phyloP scores from a whole-genome alignment of 331 rosid genomes.

The Stylosanthes scabra region DNA sequence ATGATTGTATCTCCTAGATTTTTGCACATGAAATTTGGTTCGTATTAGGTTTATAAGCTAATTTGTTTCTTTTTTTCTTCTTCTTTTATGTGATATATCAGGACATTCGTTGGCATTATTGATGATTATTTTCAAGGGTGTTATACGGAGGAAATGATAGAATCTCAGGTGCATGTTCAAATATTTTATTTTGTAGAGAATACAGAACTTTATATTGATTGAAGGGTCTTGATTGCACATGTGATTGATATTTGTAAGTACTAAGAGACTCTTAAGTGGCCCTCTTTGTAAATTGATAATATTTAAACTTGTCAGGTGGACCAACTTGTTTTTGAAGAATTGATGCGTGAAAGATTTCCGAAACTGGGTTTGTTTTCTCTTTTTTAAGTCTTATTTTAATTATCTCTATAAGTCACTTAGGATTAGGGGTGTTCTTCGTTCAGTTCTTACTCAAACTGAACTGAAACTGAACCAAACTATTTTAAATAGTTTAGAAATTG shows the following conservation, averaged over 20 bases:
- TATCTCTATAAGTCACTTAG: conserved; percentile 28
- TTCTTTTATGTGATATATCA: conserved; percentile 40
- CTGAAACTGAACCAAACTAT: too few relatives aligned
- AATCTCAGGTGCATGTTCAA: conserved; percentile 77
- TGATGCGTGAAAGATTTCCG: conserved; percentile 90
- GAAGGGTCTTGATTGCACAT: conserved; percentile 10
- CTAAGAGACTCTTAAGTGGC: conserved; percentile 12
- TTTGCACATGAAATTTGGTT: conserved; percentile 7
- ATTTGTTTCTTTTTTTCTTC: conserved; percentile 7
- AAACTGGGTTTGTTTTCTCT: conserved; percentile 74
- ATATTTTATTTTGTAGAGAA: conserved; percentile 11
- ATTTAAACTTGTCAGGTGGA: conserved; percentile 80
- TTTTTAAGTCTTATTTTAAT: conserved; percentile 27
- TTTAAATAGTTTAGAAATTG: too few relatives aligned
- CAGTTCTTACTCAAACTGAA: too few relatives aligned
- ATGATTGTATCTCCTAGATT: conserved; percentile 22
- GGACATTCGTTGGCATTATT: conserved; percentile 92
- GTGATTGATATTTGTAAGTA: conserved; percentile 32
- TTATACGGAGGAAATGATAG: conserved; percentile 99
- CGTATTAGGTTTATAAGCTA: conserved; percentile 33
- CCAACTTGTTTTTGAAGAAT: conserved; percentile 93
- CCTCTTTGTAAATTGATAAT: conserved; percentile 31
- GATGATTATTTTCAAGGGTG: conserved; percentile 99
- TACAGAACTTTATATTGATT: conserved; percentile 25
- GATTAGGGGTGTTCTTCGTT: too few relatives aligned